Evolutionary conservation across 441 rosid genomes (phyloP).

Genomic region (Iberis amara): DNA sequence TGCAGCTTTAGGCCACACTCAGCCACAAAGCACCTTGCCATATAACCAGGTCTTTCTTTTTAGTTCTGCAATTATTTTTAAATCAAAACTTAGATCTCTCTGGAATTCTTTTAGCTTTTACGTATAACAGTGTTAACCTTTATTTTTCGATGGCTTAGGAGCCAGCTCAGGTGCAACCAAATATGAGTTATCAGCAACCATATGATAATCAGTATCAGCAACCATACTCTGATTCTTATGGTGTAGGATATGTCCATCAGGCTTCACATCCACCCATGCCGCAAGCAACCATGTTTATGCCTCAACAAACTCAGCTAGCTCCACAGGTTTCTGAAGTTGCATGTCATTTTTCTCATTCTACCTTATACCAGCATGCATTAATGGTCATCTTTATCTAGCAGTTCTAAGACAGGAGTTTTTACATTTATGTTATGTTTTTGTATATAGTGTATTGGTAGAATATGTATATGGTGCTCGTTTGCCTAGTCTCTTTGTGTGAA

Average conservation of each 20-base stretch:
- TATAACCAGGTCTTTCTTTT: conserved; percentile 51
- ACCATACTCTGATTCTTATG: conserved; percentile 40
- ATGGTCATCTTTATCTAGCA: conserved; percentile 5
- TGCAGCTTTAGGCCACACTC: conserved; percentile 38
- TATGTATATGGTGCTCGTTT: conserved; percentile 5
- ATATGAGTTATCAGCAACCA: conserved; percentile 36
- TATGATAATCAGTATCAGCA: conserved; percentile 64
- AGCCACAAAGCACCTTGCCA: conserved; percentile 36
- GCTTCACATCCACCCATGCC: conserved; percentile 47
- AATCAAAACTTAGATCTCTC: conserved; percentile 13
- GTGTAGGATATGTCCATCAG: conserved; percentile 45
- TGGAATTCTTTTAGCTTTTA: conserved; percentile 12
- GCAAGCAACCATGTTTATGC: conserved; percentile 46
- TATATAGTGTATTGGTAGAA: conserved; percentile 10
- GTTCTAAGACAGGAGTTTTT: conserved; percentile 18
- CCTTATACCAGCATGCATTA: conserved; percentile 15
- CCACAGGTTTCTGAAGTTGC: conserved; percentile 49
- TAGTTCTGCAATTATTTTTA: conserved; percentile 6
- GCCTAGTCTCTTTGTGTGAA: conserved; percentile 7
- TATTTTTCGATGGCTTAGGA: conserved; percentile 34
- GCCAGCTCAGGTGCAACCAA: conserved; percentile 33
- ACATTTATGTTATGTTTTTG: conserved; percentile 7
- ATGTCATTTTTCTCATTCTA: conserved; percentile 12
- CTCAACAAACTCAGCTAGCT: conserved; percentile 54
- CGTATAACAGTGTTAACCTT: not conserved